Percentiles rank a stretch among this genome's conserved stretches.
phyloP scores from a whole-genome alignment of 2,329 filamentous ascomycete genomes.

The Aspergillus sp. region DNA sequence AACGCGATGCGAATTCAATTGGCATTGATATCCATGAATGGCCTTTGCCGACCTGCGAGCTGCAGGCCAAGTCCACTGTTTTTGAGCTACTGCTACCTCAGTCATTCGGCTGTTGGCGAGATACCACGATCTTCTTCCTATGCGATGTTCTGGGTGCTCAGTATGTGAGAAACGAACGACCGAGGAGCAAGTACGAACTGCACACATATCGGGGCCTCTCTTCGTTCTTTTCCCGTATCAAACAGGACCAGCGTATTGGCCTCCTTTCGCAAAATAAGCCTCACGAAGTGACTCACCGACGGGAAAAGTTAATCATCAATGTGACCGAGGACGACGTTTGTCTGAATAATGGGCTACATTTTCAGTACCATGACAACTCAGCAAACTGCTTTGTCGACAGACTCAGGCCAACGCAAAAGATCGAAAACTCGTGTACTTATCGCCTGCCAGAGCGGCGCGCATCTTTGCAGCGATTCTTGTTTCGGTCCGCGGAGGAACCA shows the following conservation, averaged over 20 bases:
- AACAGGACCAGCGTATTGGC: conserved; percentile 15
- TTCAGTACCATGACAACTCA: conserved; percentile 21
- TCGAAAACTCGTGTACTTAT: conserved; percentile 30
- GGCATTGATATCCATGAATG: no score
- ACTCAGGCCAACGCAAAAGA: conserved; percentile 10
- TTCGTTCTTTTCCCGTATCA: conserved; percentile 1
- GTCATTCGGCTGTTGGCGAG: no score
- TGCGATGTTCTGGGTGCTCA: conserved; percentile 26
- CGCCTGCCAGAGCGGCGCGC: conserved; percentile 14
- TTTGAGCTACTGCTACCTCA: no score
- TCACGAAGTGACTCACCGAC: conserved; percentile 27
- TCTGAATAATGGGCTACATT: conserved; percentile 36
- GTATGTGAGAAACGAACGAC: conserved; percentile 4
- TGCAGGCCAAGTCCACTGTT: no score
- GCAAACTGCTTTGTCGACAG: conserved; percentile 10
- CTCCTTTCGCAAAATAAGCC: conserved; percentile 32
- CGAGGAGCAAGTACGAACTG: conserved; percentile 6
- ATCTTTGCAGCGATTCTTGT: conserved; percentile 33
- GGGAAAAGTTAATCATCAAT: conserved; percentile 8
- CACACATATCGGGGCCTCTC: conserved; percentile 10
- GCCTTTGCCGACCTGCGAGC: no score
- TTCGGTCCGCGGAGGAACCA: conserved; percentile 16
- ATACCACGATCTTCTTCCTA: conserved; percentile 37
- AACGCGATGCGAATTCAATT: no score
- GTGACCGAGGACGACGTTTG: conserved; percentile 31